These are phyloP conservation scores for Sedum album DNA, from an alignment of 164 flowering plant genomes.

Conservation along the genomic window DNA sequence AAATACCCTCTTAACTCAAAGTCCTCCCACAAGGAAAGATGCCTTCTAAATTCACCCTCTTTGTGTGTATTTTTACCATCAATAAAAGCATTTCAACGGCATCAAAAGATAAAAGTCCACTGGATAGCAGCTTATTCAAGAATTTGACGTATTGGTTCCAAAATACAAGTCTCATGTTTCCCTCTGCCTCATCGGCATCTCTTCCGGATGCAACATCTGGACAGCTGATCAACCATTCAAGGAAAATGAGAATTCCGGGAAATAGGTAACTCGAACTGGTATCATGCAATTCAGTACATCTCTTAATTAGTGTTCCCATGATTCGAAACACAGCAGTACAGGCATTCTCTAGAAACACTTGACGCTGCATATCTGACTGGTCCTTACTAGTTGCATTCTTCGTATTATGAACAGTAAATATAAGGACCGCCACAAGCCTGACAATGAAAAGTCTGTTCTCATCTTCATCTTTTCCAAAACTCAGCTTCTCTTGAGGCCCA, in stretches of 20 bases:
- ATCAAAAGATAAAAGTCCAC: conserved; percentile 28
- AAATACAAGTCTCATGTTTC: conserved; percentile 47
- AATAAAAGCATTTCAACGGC: conserved; percentile 68
- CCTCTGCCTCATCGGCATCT: conserved; percentile 66
- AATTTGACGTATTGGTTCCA: conserved; percentile 66
- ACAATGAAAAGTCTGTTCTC: conserved; percentile 64
- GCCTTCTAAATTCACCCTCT: conserved; percentile 66
- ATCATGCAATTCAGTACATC: conserved; percentile 54
- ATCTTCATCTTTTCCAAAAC: conserved; percentile 61
- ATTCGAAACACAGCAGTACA: conserved; percentile 71
- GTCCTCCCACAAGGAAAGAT: conserved; percentile 84
- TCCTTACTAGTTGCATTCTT: conserved; percentile 13
- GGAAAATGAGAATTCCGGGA: conserved; percentile 76
- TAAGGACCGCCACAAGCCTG: conserved; percentile 62
- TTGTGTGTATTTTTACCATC: conserved; percentile 57
- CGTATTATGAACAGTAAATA: conserved; percentile 71
- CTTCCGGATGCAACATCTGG: conserved; percentile 58
- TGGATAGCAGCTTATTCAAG: conserved; percentile 56
- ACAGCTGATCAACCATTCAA: conserved; percentile 88
- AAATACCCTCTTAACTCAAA: conserved; percentile 87
- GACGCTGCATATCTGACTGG: conserved; percentile 37
- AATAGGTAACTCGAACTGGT: conserved; percentile 61
- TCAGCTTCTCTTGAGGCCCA: conserved; percentile 57
- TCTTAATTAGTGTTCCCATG: conserved; percentile 54
- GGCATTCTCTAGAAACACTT: conserved; percentile 77